phyloP scores from a whole-genome alignment of 345 rosid species.

The Euphorbia pulcherrima region DNA sequence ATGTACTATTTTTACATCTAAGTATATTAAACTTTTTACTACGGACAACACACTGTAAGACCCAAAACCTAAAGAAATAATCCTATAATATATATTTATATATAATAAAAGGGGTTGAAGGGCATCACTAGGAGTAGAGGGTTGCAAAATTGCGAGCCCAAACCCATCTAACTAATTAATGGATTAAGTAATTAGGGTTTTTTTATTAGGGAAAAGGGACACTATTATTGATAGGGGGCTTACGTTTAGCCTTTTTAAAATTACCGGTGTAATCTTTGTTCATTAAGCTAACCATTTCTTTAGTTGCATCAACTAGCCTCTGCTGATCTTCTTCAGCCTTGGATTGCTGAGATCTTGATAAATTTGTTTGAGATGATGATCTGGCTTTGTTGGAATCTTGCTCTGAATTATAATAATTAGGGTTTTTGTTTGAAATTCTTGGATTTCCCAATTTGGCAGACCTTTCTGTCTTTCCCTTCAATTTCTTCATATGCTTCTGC shows the following conservation, averaged over 20 bases:
- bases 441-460: constrained; percentile 16
- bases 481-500: constrained; percentile 7
- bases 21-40: not conserved
- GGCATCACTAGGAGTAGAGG: constrained; percentile 1
- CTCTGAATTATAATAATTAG: not conserved
- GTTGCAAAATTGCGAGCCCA: constrained; percentile 9
- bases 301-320: constrained; percentile 31
- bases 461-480: constrained; percentile 14
- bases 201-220: constrained; percentile 25
- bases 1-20: not conserved
- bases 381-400: constrained; percentile 17
- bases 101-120: too few species aligned
- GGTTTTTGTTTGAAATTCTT: constrained; percentile 12
- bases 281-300: constrained; percentile 35
- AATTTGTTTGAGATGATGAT: not conserved
- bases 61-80: not conserved
- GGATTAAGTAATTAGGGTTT: not conserved
- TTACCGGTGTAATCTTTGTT: constrained; percentile 39
- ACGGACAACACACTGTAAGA: not conserved
- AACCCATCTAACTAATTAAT: not conserved
- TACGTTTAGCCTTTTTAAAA: constrained; percentile 28
- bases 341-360: not conserved
- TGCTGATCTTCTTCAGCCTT: constrained; percentile 18
- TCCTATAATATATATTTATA: not conserved
- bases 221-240: constrained; percentile 49